Base-by-base conservation (phyloP, 768 basidiomycete species). In the Coprinopsis sp. region DNA sequence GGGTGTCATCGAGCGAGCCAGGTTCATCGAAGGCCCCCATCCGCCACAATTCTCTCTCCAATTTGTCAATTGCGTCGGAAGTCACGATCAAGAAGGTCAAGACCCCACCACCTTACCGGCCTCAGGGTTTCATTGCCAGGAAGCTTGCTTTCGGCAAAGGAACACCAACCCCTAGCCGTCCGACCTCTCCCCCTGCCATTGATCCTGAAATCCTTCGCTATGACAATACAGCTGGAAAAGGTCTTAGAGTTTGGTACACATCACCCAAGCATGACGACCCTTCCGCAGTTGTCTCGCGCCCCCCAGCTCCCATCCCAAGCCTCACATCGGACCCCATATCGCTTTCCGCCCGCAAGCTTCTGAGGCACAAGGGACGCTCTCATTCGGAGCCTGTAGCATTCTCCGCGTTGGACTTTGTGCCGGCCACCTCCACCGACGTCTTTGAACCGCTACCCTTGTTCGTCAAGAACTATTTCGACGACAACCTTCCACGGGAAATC, bases 401-500 rank as follows among this genome's bases (percentile, higher is more conserved):
- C 30, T 81, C 80, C 6, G 73, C 72, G 5, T 66, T 86, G 44
- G 85, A 87, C 51, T 67, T 77, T 47, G 66, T 85, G 22, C 77
- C 82, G 3, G 58, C 67, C 21, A 59, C 67, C n/a, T 62, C 69
- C 6, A 61, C 72, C 21, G 79, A 82, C 53, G 55, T 75, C 10
- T 80, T 79, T 56, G 59, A 64, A 30, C 77, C 82, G 12, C 64
- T 82, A 46, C 72, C 73, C 3, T 50, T 75, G 27, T 52, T 72
- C 30, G 61, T 70, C n/a, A 71, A 60, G 19, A 78, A 80, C 54
- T 74, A 81, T 56, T 88, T 91, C 52, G 84, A 87, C 55, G 78
- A 81, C 21, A 59, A 72, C 43, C 69, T 92, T 11, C 90, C 90
- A 5, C 77, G 71, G 45, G 90, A 93, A 59, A 65, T 91, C 43